A percentile compares a stretch with the other conserved stretches of the same genome.
Evolutionary conservation across 805 yeast species (phyloP).

Genomic region (Candida sakaeoensis): DNA sequence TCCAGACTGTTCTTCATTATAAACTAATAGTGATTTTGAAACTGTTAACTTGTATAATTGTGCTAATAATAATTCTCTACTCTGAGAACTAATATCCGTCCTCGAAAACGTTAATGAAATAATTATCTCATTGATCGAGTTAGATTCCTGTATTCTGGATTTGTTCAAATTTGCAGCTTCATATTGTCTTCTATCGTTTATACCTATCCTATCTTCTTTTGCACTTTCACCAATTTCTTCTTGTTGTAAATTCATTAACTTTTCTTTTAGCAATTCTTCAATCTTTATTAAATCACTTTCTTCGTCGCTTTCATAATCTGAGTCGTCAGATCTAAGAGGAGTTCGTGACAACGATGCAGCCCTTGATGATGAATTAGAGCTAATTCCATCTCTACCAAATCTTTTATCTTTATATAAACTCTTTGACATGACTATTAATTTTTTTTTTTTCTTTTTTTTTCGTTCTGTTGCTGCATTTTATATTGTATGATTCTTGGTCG

Average conservation of each 20-base stretch:
- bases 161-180: conserved; percentile 28
- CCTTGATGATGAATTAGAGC: conserved; percentile 28
- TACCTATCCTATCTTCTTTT: conserved; percentile 12
- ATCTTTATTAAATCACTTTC: conserved; percentile 32
- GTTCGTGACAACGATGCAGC: conserved; percentile 32
- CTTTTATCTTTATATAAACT: conserved; percentile 9
- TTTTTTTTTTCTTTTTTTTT: too few relatives aligned
- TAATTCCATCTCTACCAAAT: conserved; percentile 13
- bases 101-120: conserved; percentile 38
- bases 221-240: conserved; percentile 11
- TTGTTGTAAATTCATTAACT: conserved; percentile 29
- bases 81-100: conserved; percentile 42
- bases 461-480: conserved; percentile 2
- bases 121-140: conserved; percentile 44
- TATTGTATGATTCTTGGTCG: conserved; percentile 1
- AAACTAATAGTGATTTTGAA: conserved; percentile 34
- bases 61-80: conserved; percentile 48
- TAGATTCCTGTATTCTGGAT: conserved; percentile 30
- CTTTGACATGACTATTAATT: conserved; percentile 7
- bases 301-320: conserved; percentile 35
- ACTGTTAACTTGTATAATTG: conserved; percentile 48
- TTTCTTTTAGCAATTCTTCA: conserved; percentile 31
- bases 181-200: conserved; percentile 12
- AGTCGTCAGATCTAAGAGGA: conserved; percentile 20
- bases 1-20: conserved; percentile 34